Evolutionary conservation across 495 filamentous ascomycete species (phyloP), one percentile per base, ranked within the genome.

Genomic region (Rhypophila decipiens): DNA sequence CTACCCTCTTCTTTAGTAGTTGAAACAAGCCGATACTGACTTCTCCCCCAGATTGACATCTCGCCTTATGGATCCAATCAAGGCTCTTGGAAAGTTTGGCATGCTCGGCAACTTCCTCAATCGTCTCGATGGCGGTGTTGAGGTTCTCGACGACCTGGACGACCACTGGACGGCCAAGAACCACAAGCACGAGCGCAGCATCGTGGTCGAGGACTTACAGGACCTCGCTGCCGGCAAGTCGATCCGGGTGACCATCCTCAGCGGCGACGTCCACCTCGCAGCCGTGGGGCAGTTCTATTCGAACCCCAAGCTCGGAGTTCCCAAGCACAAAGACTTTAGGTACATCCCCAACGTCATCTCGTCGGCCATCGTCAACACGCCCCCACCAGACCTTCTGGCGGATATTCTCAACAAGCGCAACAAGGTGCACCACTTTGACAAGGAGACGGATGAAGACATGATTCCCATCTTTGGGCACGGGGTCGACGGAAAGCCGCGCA

Each of bases 111-210:
- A 81, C 5, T 76, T 96, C 39, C 70, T 95, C 15, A 96, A 95
- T 65, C 86, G 82, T 46, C 88, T 94, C 57, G 90, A 96, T 58
- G 90, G 88, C 44, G 90, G 88, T 36, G 86, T 95, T 5, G 94
- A 96, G 65, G 87, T 98, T 13, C 74, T 95, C 22, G 93, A 97
- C 66, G 88, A 94, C 60, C 71, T 94, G 9, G 86, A 90, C 54
- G 93, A 98, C 63, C 91, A 97, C 59, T 98, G 93, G 93, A 95
- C 93, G 2, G 90, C 93, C 18, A 94, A 87, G 56, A 84, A 89
- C 58, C 88, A 96, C 66, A 97, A 97, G 60, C 65, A 71, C 10
- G 93, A 98, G 68, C 79, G 93, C 24, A 86, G 82, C 52, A 85
- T 85, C 70, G 77, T 96, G 52, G 81, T 98, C 27, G 82, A 91